phyloP scores from a whole-genome alignment of 2,329 filamentous ascomycete species.

The Grosmannia serpens region DNA sequence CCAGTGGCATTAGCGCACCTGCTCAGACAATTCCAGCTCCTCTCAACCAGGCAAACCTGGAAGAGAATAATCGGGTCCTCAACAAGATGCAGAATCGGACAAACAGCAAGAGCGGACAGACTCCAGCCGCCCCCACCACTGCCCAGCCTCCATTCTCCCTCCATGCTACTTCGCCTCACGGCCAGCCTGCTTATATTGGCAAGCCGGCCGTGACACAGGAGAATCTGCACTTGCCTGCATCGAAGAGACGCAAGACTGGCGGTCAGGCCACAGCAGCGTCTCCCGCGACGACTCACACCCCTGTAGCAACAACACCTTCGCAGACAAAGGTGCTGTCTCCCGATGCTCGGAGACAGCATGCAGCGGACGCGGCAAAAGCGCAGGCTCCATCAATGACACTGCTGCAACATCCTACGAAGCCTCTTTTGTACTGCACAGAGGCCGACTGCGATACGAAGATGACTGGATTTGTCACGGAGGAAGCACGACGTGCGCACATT shows the following conservation, averaged over 20 bases:
- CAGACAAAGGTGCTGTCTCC: constrained; percentile 38
- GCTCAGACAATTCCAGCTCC: constrained; percentile 14
- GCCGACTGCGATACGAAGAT: constrained; percentile 39
- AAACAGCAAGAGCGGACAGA: constrained; percentile 33
- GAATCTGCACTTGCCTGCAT: constrained; percentile 40
- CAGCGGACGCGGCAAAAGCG: constrained; percentile 13
- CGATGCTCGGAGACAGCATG: constrained; percentile 27
- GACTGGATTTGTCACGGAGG: constrained; percentile 41
- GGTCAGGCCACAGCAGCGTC: constrained; percentile 25
- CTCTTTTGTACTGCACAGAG: constrained; percentile 39
- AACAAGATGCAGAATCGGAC: constrained; percentile 35
- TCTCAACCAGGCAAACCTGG: constrained; percentile 35
- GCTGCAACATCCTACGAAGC: constrained; percentile 22
- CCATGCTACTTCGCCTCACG: constrained; percentile 45
- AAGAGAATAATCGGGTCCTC: constrained; percentile 38
- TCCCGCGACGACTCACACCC: constrained; percentile 21
- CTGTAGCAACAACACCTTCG: constrained; percentile 21
- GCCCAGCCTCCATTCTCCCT: constrained; percentile 46
- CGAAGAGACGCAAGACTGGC: constrained; percentile 43
- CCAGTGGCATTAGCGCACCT: not conserved
- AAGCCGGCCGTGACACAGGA: constrained; percentile 39
- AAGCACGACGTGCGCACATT: constrained; percentile 39
- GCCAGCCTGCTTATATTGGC: constrained; percentile 43
- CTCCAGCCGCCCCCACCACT: constrained; percentile 46
- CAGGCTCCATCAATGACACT: not conserved